phyloP scores from a whole-genome alignment of 305 asterid genomes.

The Fraxinus floribunda region DNA sequence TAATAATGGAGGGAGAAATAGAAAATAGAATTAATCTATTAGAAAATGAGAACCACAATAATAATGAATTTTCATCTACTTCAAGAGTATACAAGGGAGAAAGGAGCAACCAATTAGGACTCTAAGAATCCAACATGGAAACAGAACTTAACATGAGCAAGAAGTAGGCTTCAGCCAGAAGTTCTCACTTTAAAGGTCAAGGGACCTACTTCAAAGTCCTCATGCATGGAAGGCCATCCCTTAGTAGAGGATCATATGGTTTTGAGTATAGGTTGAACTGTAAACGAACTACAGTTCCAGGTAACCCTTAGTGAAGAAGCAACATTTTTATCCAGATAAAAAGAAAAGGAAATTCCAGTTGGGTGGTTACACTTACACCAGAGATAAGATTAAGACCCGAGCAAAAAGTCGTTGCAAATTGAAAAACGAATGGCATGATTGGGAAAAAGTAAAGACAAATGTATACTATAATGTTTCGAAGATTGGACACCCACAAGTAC shows the following conservation, averaged over 20 bases:
- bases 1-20: conserved; percentile 8
- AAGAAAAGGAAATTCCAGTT: neutral
- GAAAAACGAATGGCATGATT: neutral
- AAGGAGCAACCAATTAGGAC: neutral
- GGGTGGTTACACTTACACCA: neutral
- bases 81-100: neutral
- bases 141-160: neutral
- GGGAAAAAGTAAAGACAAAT: neutral
- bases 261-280: neutral
- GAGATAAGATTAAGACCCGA: neutral
- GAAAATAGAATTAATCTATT: neutral
- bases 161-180: neutral
- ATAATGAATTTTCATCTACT: conserved; percentile 1
- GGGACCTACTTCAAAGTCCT: neutral
- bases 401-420: neutral
- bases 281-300: neutral
- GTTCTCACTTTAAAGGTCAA: neutral
- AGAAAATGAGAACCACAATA: conserved; percentile 13
- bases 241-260: neutral
- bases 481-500: conserved; percentile 12
- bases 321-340: neutral
- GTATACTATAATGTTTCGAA: neutral
- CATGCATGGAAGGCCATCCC: neutral
- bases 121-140: conserved; percentile 14
- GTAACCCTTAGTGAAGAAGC: neutral